These are phyloP conservation scores for Aspergillus transmontanensis DNA, from an alignment of 2,329 filamentous ascomycete species.

Conservation along the genomic window DNA sequence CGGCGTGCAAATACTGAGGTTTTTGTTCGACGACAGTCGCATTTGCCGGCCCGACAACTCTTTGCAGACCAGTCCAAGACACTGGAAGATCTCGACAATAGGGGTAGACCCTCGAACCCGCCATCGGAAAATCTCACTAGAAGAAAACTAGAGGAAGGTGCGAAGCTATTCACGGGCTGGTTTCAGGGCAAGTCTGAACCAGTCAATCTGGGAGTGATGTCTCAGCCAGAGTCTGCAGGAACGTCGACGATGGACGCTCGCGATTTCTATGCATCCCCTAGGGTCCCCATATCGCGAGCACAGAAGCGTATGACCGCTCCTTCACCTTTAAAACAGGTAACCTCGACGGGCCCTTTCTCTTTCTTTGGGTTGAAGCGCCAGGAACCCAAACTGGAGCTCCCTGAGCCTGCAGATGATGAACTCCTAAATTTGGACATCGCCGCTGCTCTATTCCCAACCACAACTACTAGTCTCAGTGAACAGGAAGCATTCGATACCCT, in stretches of 20 bases:
- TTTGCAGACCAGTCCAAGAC: constrained; percentile 29
- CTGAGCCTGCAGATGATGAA: constrained; percentile 52
- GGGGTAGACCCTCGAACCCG: constrained; percentile 13
- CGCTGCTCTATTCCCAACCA: constrained; percentile 56
- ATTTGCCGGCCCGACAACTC: constrained; percentile 23
- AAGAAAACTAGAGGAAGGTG: constrained; percentile 35
- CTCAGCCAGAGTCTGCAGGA: constrained; percentile 19
- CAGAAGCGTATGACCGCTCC: constrained; percentile 34
- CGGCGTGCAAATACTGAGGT: constrained; percentile 40
- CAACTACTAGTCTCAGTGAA: constrained; percentile 50
- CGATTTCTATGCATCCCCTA: constrained; percentile 18
- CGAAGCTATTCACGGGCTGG: constrained; percentile 50
- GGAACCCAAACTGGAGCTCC: constrained; percentile 28
- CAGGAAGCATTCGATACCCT: constrained; percentile 60
- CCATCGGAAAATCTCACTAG: constrained; percentile 30
- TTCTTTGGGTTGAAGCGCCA: constrained; percentile 45
- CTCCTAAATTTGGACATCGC: constrained; percentile 58
- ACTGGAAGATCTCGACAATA: constrained; percentile 25
- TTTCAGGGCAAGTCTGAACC: constrained; percentile 56
- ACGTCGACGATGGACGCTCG: constrained; percentile 19
- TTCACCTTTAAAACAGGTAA: constrained; percentile 36
- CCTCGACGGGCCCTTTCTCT: constrained; percentile 42
- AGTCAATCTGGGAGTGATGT: constrained; percentile 46
- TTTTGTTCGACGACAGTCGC: constrained; percentile 27
- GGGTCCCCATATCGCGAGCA: constrained; percentile 20